Percentiles rank a stretch among this genome's conserved stretches.
Evolutionary conservation across 2,329 filamentous ascomycete genomes (phyloP).

Genomic region (Nannizziopsis barbatae): DNA sequence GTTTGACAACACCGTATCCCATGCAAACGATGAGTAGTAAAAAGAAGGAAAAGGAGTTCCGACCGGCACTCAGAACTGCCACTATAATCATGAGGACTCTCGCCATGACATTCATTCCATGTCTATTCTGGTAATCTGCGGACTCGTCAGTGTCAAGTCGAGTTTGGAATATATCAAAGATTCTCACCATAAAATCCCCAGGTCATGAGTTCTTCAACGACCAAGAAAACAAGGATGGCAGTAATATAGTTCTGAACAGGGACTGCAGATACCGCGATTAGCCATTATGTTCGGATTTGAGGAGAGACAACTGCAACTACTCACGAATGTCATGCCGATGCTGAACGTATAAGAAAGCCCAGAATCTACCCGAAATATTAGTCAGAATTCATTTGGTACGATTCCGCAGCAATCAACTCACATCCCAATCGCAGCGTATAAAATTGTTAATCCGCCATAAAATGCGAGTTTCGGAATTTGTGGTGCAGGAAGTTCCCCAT

Average conservation of each 20-base stretch:
- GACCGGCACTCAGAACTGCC: conserved; percentile 81
- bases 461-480: conserved; percentile 97
- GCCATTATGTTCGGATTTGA: not conserved
- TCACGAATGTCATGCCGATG: conserved; percentile 80
- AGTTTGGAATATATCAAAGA: not conserved
- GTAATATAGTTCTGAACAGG: conserved; percentile 99
- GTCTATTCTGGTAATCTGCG: conserved; percentile 77
- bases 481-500: conserved; percentile 85
- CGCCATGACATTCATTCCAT: conserved; percentile 70
- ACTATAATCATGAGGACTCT: conserved; percentile 84
- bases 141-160: conserved; percentile 25
- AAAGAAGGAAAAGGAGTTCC: conserved; percentile 98
- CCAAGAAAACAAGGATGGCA: conserved; percentile 84
- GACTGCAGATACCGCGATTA: conserved; percentile 44
- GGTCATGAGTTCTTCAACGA: conserved; percentile 93
- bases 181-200: conserved; percentile 85
- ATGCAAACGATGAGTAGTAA: conserved; percentile 95
- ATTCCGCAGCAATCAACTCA: conserved; percentile 34
- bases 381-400: not conserved
- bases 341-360: conserved; percentile 92
- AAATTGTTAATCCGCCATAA: conserved; percentile 85
- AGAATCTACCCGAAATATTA: conserved; percentile 49
- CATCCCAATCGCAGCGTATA: conserved; percentile 75
- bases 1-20: conserved; percentile 97
- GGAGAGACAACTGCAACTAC: conserved; percentile 21